Base-by-base conservation (phyloP, 164 flowering plant species). In the Hamamelis virginiana region DNA sequence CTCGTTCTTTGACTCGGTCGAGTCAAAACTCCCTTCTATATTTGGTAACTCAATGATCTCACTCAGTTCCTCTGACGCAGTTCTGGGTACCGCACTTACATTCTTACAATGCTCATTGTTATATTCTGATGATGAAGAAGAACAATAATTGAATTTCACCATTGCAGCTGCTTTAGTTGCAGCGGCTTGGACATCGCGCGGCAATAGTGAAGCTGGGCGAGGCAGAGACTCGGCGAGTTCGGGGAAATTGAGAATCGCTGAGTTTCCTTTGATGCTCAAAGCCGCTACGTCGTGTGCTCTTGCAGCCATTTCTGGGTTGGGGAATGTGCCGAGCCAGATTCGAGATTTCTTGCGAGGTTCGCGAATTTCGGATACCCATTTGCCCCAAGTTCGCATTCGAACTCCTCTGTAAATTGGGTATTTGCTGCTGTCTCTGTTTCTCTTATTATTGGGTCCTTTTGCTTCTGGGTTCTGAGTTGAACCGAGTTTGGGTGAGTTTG, bases 311-410 rank as follows among this genome's bases (percentile, higher is more conserved):
- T 91, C 95, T 5, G 97, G 80, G 0, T 85, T 88, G 4, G 89
- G 72, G 70, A 84, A 91, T 21, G 93, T 92, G 8, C 97, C 97
- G 13, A 92, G 85, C 97, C 97, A 92, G 62, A n/a, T n/a, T n/a
- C n/a, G n/a, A n/a, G n/a, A n/a, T n/a, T n/a, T n/a, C n/a, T n/a
- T n/a, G n/a, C n/a, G 72, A 0, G 97, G 97, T 69, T 92, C 84
- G 3, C 97, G 87, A n/a, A 92, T 89, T 71, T 92, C 97, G 1
- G 97, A 92, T 27, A 92, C 97, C 94, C 94, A 92, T 78, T 89
- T 92, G 15, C 97, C 97, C 97, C 97, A 92, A 48, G 74, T 85
- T 1, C 97, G 72, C 94, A 81, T 90, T 12, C 97, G 77, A 0
- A 92, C 97, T 0, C 97, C 97, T 48, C 88, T 76, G 80, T 88